Evolutionary conservation across 768 basidiomycete genomes (phyloP), one percentile per base, ranked within the genome.

Genomic region (Lactarius evosmus): DNA sequence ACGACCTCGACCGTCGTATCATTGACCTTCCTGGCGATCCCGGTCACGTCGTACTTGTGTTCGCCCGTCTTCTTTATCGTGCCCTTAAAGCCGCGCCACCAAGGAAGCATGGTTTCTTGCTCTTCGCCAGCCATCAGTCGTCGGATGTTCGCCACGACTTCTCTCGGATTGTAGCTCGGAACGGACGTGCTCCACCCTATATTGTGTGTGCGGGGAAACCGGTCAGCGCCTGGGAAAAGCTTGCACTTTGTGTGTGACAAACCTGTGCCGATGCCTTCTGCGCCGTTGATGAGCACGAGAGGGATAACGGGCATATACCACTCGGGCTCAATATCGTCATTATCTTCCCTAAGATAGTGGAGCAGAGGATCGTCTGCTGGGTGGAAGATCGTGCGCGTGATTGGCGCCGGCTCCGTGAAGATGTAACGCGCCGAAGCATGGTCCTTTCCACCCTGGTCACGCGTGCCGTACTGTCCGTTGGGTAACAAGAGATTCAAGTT

Each of bases 241-340:
- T 50, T 60, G 5, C 22, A n/a, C 0, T 5, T 22, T 27, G n/a
- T 5, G 53, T 8, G 63, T n/a, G 9, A 46, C 51, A 3, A 58
- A 89, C 92, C 94, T 61, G 97, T 99, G 51, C 97, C 97, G 70
- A 99, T 98, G 78, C 97, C 97, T 68, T 98, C 95, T 11, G 92
- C 87, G 8, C 97, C 97, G 70, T 99, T 98, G 72, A 98, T 75
- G 57, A 99, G 80, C 0, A 98, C 82, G 74, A 95, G 79, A 0
- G 97, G 97, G 1, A 99, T 70, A 46, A 94, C 75, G 19, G 97
- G 96, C 77, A 98, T 80, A 72, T 97, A 99, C 76, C 86, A 98
- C 69, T 95, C 93, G 1, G 97, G 97, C 74, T 99, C 96, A 67
- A 99, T 93, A 58, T 78, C 70, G 51, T 81, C 77, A 27, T 91